Evolutionary conservation across 2,329 filamentous ascomycete species (phyloP).

Genomic region (Colletotrichum viniferum): DNA sequence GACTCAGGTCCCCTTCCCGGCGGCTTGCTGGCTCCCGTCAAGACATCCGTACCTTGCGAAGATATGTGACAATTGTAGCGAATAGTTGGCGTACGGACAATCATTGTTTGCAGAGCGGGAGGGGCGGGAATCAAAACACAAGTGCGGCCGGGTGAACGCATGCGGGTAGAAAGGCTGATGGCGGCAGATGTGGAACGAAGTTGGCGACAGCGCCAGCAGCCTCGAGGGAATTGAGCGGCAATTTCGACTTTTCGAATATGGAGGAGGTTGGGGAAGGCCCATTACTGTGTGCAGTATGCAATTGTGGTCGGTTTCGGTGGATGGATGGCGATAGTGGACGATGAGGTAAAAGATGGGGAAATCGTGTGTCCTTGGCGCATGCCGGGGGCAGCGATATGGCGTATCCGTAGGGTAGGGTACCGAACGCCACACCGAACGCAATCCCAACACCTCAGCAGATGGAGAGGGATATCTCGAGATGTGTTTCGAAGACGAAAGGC

Average conservation of each 20-base stretch:
- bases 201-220: not conserved
- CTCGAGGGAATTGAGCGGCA: not conserved
- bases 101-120: not conserved
- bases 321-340: not conserved
- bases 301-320: constrained; percentile 9
- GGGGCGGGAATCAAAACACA: not conserved
- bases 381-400: not conserved
- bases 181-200: not conserved
- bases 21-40: not conserved
- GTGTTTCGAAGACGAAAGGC: not conserved
- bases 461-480: not conserved
- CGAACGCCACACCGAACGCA: not conserved
- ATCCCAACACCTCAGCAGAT: not conserved
- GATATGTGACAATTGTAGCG: not conserved
- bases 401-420: not conserved
- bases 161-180: not conserved
- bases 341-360: constrained; percentile 3
- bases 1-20: not conserved
- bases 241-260: not conserved
- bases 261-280: not conserved
- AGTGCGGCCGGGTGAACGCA: not conserved
- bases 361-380: not conserved
- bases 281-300: not conserved
- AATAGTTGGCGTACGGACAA: not conserved
- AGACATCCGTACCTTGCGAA: not conserved